Conservation (phyloP, 305 asterid species). For the Fraxinus sp. region DNA sequence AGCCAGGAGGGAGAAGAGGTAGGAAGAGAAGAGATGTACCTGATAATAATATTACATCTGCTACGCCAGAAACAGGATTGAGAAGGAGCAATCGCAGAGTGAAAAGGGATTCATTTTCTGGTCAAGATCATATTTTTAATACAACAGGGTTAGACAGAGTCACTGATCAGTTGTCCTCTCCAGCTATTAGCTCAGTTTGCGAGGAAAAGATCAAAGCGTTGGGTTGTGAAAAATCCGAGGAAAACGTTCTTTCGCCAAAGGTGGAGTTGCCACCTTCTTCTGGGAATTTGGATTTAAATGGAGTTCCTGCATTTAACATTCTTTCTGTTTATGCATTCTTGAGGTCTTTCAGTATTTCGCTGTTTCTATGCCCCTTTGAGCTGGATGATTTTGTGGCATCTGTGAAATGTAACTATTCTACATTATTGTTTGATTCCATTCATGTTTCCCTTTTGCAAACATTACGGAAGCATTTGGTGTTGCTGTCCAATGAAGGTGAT, state of each 20-base stretch:
- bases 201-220: constrained; percentile 43
- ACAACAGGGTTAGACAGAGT: constrained; percentile 34
- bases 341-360: constrained; percentile 76
- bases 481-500: constrained; percentile 60
- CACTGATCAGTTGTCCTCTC: constrained; percentile 45
- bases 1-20: constrained; percentile 47
- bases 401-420: constrained; percentile 54
- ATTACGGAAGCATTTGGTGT: constrained; percentile 71
- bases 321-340: constrained; percentile 75
- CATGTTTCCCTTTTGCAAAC: constrained; percentile 73
- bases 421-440: constrained; percentile 65
- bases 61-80: constrained; percentile 58
- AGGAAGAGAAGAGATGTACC: constrained; percentile 51
- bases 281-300: constrained; percentile 48
- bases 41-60: constrained; percentile 30
- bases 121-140: constrained; percentile 39
- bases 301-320: constrained; percentile 60
- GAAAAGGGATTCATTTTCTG: constrained; percentile 39
- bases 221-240: constrained; percentile 34
- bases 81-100: constrained; percentile 91
- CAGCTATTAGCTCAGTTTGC: constrained; percentile 57
- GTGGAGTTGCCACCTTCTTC: constrained; percentile 72
- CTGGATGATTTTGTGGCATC: constrained; percentile 69
- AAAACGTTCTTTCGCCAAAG: constrained; percentile 49
- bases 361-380: constrained; percentile 84